Base-by-base conservation (phyloP, 2,329 filamentous ascomycete species). In the Trichoderma aggressivum region DNA sequence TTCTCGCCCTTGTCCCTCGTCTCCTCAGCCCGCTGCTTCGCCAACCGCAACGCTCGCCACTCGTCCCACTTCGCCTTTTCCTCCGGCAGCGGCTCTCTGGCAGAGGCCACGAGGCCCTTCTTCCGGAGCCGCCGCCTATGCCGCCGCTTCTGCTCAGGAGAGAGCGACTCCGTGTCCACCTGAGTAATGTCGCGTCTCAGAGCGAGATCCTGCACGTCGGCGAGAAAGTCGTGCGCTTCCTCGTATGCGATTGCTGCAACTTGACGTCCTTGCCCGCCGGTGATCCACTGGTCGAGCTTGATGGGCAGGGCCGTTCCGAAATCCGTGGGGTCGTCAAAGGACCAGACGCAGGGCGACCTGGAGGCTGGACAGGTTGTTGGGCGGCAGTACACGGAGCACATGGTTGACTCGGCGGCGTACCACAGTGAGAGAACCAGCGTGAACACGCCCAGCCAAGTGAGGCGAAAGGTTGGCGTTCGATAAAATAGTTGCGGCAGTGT, bases 271-370 rank as follows among this genome's bases (percentile, higher is more conserved):
- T 79, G 79, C 1, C 88, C 88, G 18, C 86, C 85, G 0, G 86
- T 87, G 10, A 82, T 76, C 88, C 88, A 90, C 74, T 90, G 84
- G 76, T 91, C 88, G 14, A 90, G 75, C 80, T 90, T 90, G 70
- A 89, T 85, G 3, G 89, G 88, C 59, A 90, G 82, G 1, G 88
- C 86, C 50, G 82, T 83, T n/a, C 88, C 88, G 78, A 88, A 90
- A 30, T 84, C 84, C 0, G 84, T 84, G 0, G 89, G 89, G 76
- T 90, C 88, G 59, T 87, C 83, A 12, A 84, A 82, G 32, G 85
- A 86, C 87, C 87, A 90, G 43, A 84, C 81, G 76, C 88, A 90
- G 2, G 83, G 82, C 60, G 71, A 77, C 30, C 59, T 71, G 47
- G 71, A 71, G 65, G 61, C 77, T 14, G 82, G 82, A 74, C 88